Conservation (phyloP, 2,329 filamentous ascomycete genomes). For the Trichoderma sp. region DNA sequence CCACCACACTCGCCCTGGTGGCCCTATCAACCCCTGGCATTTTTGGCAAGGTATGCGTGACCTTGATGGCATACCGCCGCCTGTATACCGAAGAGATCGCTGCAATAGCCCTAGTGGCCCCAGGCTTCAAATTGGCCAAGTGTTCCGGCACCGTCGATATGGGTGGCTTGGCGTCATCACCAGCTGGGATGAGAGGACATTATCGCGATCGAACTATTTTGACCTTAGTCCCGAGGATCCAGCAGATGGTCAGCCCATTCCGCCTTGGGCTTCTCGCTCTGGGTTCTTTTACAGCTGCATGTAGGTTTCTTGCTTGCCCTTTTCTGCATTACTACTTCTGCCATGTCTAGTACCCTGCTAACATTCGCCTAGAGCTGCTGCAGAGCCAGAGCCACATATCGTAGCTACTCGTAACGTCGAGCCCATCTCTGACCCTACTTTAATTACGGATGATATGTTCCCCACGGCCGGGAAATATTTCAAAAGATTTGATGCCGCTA, state of each 20-base stretch:
- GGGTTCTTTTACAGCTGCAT: constrained; percentile 78
- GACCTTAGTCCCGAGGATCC: not conserved
- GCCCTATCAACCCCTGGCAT: constrained; percentile 36
- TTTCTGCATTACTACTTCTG: not conserved
- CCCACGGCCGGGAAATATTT: constrained; percentile 82
- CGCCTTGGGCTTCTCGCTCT: constrained; percentile 27
- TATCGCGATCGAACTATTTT: constrained; percentile 30
- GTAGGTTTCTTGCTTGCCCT: constrained; percentile 62
- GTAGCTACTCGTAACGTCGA: constrained; percentile 76
- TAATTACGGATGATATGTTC: constrained; percentile 62
- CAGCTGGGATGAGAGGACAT: constrained; percentile 72
- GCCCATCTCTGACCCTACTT: constrained; percentile 54
- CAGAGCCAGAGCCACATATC: constrained; percentile 42
- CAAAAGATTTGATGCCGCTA: constrained; percentile 74
- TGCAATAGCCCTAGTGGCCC: constrained; percentile 33
- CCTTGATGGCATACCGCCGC: constrained; percentile 49
- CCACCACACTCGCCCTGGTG: constrained; percentile 36
- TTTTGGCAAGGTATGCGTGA: constrained; percentile 46
- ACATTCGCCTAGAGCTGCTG: constrained; percentile 37
- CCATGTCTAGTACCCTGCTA: not conserved
- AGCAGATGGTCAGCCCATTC: not conserved
- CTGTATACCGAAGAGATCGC: constrained; percentile 37
- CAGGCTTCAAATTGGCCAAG: constrained; percentile 72
- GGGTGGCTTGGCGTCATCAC: constrained; percentile 79
- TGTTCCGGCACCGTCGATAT: constrained; percentile 83